A percentile compares a stretch with the other conserved stretches of the same genome.
Evolutionary conservation across 345 rosid species (phyloP).

Genomic region (Salix brachista): DNA sequence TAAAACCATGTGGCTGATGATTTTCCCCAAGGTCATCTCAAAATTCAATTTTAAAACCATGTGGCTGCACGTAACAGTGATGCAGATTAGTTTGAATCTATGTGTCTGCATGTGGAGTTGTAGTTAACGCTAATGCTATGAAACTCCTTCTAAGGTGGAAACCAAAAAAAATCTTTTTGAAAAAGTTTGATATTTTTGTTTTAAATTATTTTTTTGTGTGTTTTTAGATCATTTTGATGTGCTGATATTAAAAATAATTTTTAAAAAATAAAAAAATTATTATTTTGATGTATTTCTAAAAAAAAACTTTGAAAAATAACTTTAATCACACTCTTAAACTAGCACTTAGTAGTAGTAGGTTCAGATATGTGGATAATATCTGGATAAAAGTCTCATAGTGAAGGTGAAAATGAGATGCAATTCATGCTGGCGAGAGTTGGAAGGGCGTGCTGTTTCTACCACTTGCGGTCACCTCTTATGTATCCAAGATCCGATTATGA

Average conservation of each 20-base stretch:
- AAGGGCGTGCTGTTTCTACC: slow-evolving; percentile 82
- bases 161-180: too few species aligned
- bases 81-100: not conserved
- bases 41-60: not conserved
- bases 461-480: slow-evolving; percentile 90
- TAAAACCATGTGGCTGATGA: not conserved
- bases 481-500: slow-evolving; percentile 16
- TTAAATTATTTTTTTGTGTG: too few species aligned
- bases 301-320: too few species aligned
- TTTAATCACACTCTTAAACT: accelerated
- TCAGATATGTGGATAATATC: slow-evolving; percentile 8
- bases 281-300: too few species aligned
- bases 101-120: not conserved
- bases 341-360: not conserved
- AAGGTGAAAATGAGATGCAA: slow-evolving; percentile 83
- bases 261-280: too few species aligned
- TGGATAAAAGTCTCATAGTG: slow-evolving; percentile 17
- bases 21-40: not conserved
- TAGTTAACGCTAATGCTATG: not conserved
- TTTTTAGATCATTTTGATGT: too few species aligned
- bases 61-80: not conserved
- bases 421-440: slow-evolving; percentile 93
- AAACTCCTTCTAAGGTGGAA: not conserved
- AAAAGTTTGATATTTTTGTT: too few species aligned
- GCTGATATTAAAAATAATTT: too few species aligned